Conservation (phyloP, 2,329 filamentous ascomycete species). For the Fusarium sp. region DNA sequence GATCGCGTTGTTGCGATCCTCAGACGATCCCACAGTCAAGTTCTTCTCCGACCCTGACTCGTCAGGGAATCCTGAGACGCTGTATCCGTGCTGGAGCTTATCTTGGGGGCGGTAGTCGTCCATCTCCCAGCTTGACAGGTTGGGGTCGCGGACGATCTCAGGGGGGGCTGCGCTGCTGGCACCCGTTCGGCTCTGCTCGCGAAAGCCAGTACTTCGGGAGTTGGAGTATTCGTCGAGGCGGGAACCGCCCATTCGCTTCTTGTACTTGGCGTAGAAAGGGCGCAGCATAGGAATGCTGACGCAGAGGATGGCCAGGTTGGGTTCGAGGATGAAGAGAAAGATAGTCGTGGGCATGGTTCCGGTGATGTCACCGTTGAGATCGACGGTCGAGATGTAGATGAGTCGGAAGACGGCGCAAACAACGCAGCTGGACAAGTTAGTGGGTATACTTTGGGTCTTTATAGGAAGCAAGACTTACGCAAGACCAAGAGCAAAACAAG, state of each 20-base stretch:
- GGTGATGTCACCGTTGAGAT: conserved; percentile 52
- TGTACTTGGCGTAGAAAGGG: conserved; percentile 51
- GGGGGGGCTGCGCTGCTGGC: conserved; percentile 21
- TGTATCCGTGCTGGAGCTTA: conserved; percentile 29
- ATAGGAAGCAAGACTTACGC: conserved; percentile 44
- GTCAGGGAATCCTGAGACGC: conserved; percentile 26
- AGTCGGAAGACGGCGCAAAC: conserved; percentile 55
- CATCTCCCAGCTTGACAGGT: conserved; percentile 43
- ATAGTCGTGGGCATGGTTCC: conserved; percentile 56
- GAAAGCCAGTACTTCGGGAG: conserved; percentile 35
- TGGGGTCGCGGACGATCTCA: conserved; percentile 11
- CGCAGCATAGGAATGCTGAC: conserved; percentile 58
- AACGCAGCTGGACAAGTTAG: conserved; percentile 49
- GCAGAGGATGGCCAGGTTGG: conserved; percentile 56
- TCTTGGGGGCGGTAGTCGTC: conserved; percentile 34
- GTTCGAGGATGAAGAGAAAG: conserved; percentile 56
- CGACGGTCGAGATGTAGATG: conserved; percentile 53
- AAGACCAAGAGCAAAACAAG: conserved; percentile 52
- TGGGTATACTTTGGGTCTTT: accelerated
- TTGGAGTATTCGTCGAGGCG: conserved; percentile 46
- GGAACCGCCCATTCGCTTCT: conserved; percentile 49
- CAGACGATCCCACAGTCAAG: conserved; percentile 32
- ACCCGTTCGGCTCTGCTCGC: conserved; percentile 36
- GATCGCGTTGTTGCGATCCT: conserved; percentile 30
- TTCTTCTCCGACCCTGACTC: conserved; percentile 45